Conservation (phyloP, 495 filamentous ascomycete genomes). For the Durotheca rogersii region DNA sequence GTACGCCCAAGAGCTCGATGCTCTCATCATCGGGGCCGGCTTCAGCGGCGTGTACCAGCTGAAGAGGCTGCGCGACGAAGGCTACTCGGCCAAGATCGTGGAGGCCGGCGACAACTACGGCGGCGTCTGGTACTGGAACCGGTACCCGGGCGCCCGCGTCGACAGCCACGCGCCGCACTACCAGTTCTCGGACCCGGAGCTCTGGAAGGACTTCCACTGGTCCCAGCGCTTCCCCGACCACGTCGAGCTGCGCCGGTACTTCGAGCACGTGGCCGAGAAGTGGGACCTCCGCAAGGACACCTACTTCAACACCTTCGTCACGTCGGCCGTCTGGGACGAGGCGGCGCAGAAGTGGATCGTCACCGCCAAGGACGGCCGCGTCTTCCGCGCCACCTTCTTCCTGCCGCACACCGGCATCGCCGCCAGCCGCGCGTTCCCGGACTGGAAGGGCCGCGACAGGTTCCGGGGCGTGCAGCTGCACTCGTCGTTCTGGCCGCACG, state of each 20-base stretch:
- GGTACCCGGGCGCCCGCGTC: conserved; percentile 55
- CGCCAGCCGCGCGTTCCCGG: conserved; percentile 42
- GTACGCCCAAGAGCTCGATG: conserved; percentile 45
- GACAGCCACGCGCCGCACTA: conserved; percentile 55
- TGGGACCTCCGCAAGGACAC: conserved; percentile 53
- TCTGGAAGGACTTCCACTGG: conserved; percentile 58
- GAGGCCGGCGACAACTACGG: conserved; percentile 52
- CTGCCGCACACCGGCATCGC: conserved; percentile 50
- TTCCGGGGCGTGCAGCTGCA: conserved; percentile 59
- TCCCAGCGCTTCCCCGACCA: conserved; percentile 51
- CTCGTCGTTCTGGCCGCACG: conserved; percentile 60
- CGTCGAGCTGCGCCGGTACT: conserved; percentile 55
- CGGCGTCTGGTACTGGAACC: conserved; percentile 57
- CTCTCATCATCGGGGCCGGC: conserved; percentile 55
- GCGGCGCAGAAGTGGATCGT: conserved; percentile 48
- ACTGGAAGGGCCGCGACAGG: conserved; percentile 52
- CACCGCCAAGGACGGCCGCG: conserved; percentile 48
- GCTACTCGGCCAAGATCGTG: conserved; percentile 42
- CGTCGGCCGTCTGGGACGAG: conserved; percentile 48
- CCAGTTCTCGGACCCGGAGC: conserved; percentile 52
- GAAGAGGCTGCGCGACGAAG: conserved; percentile 34
- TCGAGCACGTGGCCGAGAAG: conserved; percentile 54
- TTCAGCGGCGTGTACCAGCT: conserved; percentile 43
- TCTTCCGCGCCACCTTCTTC: conserved; percentile 48
- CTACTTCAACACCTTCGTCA: conserved; percentile 51